Evolutionary conservation across 345 rosid species (phyloP), one percentile per base, ranked within the genome.

Genomic region (Bruguiera parviflora): DNA sequence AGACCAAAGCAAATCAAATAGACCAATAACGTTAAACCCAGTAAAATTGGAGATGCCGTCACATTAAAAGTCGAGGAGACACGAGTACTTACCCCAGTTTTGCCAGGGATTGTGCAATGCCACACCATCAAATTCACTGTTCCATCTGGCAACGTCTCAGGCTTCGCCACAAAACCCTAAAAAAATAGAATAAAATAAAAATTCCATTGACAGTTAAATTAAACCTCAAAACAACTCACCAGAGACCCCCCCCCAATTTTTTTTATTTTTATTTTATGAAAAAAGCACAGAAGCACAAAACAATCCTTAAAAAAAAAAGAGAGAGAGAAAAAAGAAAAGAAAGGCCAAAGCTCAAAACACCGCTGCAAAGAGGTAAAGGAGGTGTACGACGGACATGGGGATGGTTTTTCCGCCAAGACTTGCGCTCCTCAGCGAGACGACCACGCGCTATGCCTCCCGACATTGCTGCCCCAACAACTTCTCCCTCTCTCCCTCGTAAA

Each of bases 91-190:
- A 92, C 97, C 69, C 93, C 97, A 7, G 93, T 74, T 81, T 92
- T 92, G 4, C 97, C 97, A 81, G 97, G 97, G 10, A 91, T 91
- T 22, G 85, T 88, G 76, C 97, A 91, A 81, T 89, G 89, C 97
- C 97, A 91, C 65, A 85, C 83, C 97, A 92, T 88, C 79, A 92
- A 69, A 88, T 92, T 92, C 71, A 88, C 87, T 8, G 85, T 69
- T 16, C 97, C 93, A 75, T 92, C 96, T 32, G 81, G 64, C 70
- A 65, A 58, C 6, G 88, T 85, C 83, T 89, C 97, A 25, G 97
- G 97, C 78, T 89, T 92, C 58, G 97, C 97, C 55, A 92, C 97
- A 77, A 92, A 92, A 79, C 97, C 96, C 97, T 89, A 87, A 73
- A 29, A 65, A 80, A 68, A 75, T 15, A 33, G 0, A 53, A 60